Evolutionary conservation across 495 filamentous ascomycete species (phyloP), one percentile per base, ranked within the genome.

Genomic region (Hypoxylon perforatum): DNA sequence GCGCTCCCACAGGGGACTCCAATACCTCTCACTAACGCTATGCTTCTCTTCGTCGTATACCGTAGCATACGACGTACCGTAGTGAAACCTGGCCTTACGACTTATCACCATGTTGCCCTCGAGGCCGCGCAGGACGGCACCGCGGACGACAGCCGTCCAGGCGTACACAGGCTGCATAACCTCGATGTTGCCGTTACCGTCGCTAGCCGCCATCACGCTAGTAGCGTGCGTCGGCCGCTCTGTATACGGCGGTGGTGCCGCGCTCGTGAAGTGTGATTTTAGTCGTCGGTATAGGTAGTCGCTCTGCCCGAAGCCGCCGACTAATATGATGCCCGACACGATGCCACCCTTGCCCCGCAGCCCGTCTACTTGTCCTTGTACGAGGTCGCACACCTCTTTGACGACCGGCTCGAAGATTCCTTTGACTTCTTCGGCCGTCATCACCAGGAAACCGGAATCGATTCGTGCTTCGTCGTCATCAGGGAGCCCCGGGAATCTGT

Each of bases 91-190:
- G 28, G 87, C 83, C 66, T 87, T 85, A 22, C 90, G 75, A 22
- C 82, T 88, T 28, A 90, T 82, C 4, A 92, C 88, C 84, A 91
- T 88, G 70, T 82, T 89, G 21, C 86, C 89, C 73, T 92, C 90
- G 19, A 92, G 75, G 8, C 88, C 90, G 63, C 85, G 81, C 47
- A 91, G 79, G 33, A 87, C 90, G 9, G 84, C 92, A 19, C 86
- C 87, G 50, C 86, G 81, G 23, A 91, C 89, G 12, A 92, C 87
- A n/a, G 90, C 89, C 8, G 88, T 91, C 88, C 88, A 93, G 3
- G 90, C 89, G 65, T 91, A 88, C 46, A 91, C 78, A 3, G 90
- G 90, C 71, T 92, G 90, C 86, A 91, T 90, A 25, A 92, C 86
- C 70, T 92, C 89, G 50, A 91, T 84, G 2, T 80, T 81, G 10